Percentiles rank a stretch among this genome's conserved stretches.
Conservation (phyloP, 257 asterid genomes). For the Nicotiana benthamiana region DNA sequence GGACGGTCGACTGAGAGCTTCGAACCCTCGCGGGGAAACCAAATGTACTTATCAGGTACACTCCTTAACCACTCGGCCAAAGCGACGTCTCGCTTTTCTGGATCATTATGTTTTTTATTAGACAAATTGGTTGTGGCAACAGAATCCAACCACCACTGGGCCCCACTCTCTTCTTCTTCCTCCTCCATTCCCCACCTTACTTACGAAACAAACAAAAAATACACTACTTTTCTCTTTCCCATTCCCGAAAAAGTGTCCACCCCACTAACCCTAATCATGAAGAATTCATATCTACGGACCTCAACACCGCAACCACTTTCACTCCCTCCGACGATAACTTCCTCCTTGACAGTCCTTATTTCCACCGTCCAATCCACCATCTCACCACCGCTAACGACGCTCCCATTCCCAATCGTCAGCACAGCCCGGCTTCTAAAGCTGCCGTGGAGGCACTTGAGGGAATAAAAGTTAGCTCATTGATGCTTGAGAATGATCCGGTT, state of each 20-base stretch:
- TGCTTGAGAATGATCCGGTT: slow-evolving; percentile 46
- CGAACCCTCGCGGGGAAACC: slow-evolving; percentile 99
- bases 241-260: background rate
- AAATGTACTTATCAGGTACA: slow-evolving; percentile 77
- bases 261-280: slow-evolving; percentile 8
- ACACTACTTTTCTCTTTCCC: slow-evolving; percentile 2
- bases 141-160: slow-evolving; percentile 12
- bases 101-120: accelerated
- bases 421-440: slow-evolving; percentile 53
- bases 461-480: slow-evolving; percentile 25
- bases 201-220: background rate
- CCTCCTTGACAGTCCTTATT: slow-evolving; percentile 68
- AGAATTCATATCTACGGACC: no score
- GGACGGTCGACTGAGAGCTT: slow-evolving; percentile 90
- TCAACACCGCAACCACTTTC: slow-evolving; percentile 9
- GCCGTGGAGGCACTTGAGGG: slow-evolving; percentile 45
- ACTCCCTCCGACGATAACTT: slow-evolving; percentile 58
- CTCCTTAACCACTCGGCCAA: slow-evolving; percentile 63
- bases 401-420: slow-evolving; percentile 21
- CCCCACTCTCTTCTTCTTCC: slow-evolving; percentile 12
- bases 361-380: slow-evolving; percentile 64
- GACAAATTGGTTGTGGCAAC: no score
- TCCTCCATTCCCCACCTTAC: background rate
- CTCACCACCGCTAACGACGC: slow-evolving; percentile 43
- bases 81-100: slow-evolving; percentile 8